These are phyloP conservation scores for Pseudogymnoascus sp. DNA, from an alignment of 2,329 filamentous ascomycete genomes.

Conservation along the genomic window DNA sequence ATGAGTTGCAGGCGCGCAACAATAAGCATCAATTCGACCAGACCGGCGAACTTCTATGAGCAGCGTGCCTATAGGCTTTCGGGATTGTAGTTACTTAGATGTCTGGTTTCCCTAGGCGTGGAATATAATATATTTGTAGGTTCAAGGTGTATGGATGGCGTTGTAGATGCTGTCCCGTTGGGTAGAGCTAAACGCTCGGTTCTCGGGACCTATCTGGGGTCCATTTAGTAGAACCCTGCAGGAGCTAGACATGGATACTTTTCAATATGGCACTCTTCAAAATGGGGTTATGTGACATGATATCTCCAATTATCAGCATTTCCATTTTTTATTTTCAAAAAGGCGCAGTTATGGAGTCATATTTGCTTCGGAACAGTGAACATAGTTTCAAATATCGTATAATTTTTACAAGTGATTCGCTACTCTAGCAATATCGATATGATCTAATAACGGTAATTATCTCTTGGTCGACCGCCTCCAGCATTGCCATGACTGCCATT, in stretches of 20 bases:
- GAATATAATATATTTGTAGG: constrained; percentile 10
- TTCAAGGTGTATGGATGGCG: not conserved
- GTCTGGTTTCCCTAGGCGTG: not conserved
- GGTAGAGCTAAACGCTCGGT: constrained; percentile 1
- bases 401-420: constrained; percentile 2
- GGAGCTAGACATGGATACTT: not conserved
- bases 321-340: not conserved
- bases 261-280: not conserved
- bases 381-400: not conserved
- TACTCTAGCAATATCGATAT: constrained; percentile 1
- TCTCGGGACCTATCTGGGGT: constrained; percentile 5
- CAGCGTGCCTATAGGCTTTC: not conserved
- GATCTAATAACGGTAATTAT: not conserved
- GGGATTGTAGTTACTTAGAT: not conserved
- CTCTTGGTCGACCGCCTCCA: constrained; percentile 1
- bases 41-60: not conserved
- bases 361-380: not conserved
- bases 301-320: not conserved
- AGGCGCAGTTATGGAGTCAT: not conserved
- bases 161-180: not conserved
- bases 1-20: not conserved
- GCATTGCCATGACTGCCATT: not conserved
- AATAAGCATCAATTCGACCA: not conserved
- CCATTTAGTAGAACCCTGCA: constrained; percentile 1
- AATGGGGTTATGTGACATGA: not conserved